Base-by-base conservation (phyloP, 1,139 yeast genomes). In the Waltiozyma sp. region DNA sequence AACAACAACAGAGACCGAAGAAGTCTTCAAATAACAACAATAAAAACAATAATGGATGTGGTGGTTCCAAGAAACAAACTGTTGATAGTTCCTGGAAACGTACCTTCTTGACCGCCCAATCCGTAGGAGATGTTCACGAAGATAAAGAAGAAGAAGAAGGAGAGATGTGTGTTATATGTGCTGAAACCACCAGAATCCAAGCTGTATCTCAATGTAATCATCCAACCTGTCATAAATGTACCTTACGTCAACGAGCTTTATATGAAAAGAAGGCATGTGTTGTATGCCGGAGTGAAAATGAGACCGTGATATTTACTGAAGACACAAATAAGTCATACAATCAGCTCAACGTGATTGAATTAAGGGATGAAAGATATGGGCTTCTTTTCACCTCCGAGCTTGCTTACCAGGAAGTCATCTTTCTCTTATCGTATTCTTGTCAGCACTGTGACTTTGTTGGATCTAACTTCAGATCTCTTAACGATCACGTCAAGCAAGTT, bases 161-260 rank as follows among this genome's bases (percentile, higher is more conserved):
- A 5, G 63, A 61, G 15, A 61, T 68, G 24, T 89, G 97, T 66
- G 63, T 88, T 36, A 86, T 91, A 45, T 91, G 99, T 66, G 94
- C 97, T 1, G 82, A 85, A 41, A 68, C 65, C 38, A 70, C 88
- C 38, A 55, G 53, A 19, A 74, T 72, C 55, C 78, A 79, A 2
- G 85, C 95, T 0, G 61, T 83, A 15, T 75, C 91, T 2, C 85
- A 89, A 1, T 91, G 99, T 63, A 80, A 80, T 53, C 97, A 91
- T 59, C 72, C 71, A 21, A 79, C 89, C 0, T 91, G 99, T 61
- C 88, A 87, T 58, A 65, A 63, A 43, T 91, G 99, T 66, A 71
- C 88, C 0, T 75, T 89, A 53, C 72, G 96, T 51, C 87, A 88
- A 56, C 70, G 96, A 39, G 91, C 88, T 0, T 65, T 89, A 26